phyloP scores from a whole-genome alignment of 164 flowering plant genomes.

The Umbilicus rupestris region DNA sequence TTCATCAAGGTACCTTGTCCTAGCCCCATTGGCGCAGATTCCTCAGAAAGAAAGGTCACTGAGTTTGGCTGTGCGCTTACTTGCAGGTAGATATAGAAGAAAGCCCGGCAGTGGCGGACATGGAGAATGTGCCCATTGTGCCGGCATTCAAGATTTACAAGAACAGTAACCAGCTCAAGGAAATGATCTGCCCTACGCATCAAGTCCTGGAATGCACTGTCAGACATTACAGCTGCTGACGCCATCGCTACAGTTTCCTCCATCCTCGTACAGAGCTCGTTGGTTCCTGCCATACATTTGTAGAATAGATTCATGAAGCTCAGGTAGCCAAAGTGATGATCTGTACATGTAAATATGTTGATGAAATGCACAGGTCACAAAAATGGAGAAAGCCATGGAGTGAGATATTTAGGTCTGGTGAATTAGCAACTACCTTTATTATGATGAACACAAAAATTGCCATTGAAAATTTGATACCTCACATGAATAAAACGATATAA shows the following conservation, averaged over 20 bases:
- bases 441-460: neutral
- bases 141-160: conserved; percentile 91
- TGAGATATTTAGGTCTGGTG: neutral
- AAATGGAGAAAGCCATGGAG: neutral
- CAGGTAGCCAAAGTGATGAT: neutral
- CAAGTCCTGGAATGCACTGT: conserved; percentile 66
- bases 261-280: no score
- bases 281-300: no score
- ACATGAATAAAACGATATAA: neutral
- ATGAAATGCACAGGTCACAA: neutral
- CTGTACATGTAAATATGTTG: conserved; percentile 5
- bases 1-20: conserved; percentile 51
- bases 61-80: neutral
- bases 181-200: conserved; percentile 63
- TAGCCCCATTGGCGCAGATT: neutral
- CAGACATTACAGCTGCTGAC: conserved; percentile 39
- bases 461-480: neutral
- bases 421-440: neutral
- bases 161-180: conserved; percentile 57
- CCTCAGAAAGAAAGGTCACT: neutral
- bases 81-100: conserved; percentile 69
- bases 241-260: no score
- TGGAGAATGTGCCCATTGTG: conserved; percentile 49
- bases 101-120: conserved; percentile 40
- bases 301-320: conserved; percentile 5